phyloP scores from a whole-genome alignment of 306 rosid species.

The Cucumis sativus region Cucumber_9930_V3 NC_026657.2:12185001-12185500 shows the following conservation, averaged over 20 bases:
- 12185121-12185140: neutral
- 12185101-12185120: neutral
- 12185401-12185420: constrained; percentile 68
- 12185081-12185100: neutral
- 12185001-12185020: neutral
- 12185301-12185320: neutral
- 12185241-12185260: too few relatives aligned
- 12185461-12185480: neutral
- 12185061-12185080: neutral
- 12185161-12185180: neutral
- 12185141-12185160: neutral
- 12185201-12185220: neutral
- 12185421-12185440: constrained; percentile 55
- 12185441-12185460: neutral
- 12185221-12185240: neutral
- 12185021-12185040: neutral
- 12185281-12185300: neutral
- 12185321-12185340: constrained; percentile 74
- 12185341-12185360: constrained; percentile 77
- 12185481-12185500: neutral
- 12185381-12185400: constrained; percentile 57
- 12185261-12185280: neutral
- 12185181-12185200: neutral
- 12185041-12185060: neutral
- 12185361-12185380: constrained; percentile 86